Percentiles rank a stretch among this genome's conserved stretches.
Conservation (phyloP, 2,329 filamentous ascomycete genomes). For the Xylariaceae sp. region DNA sequence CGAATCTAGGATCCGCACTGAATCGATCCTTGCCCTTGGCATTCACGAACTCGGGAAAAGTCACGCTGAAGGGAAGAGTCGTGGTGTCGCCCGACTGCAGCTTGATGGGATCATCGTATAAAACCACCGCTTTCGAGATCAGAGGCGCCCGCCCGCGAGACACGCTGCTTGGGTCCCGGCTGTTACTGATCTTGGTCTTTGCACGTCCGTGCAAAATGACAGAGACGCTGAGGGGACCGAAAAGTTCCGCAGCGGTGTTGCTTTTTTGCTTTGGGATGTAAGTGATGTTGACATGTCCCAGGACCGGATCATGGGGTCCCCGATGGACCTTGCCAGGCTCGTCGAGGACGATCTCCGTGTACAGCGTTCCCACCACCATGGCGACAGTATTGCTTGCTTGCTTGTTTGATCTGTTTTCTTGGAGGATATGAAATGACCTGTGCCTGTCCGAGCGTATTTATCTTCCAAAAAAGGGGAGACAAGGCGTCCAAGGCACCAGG, state of each 20-base stretch:
- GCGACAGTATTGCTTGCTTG: background rate
- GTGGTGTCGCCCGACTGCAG: background rate
- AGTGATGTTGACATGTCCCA: slow-evolving; percentile 10
- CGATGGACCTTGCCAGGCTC: slow-evolving; percentile 14
- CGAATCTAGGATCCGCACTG: slow-evolving; percentile 1
- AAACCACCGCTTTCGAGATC: background rate
- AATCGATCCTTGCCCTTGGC: background rate
- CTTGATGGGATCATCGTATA: slow-evolving; percentile 15
- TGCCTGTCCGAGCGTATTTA: background rate
- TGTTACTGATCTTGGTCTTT: slow-evolving; percentile 15
- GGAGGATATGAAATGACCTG: background rate
- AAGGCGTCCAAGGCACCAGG: background rate
- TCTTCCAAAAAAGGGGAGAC: background rate
- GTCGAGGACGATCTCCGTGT: slow-evolving; percentile 5
- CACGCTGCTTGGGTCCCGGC: slow-evolving; percentile 5
- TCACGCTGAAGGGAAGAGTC: slow-evolving; percentile 10
- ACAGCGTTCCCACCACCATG: slow-evolving; percentile 16
- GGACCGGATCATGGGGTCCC: slow-evolving; percentile 12
- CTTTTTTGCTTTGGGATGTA: background rate
- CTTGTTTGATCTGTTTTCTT: background rate
- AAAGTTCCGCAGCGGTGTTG: slow-evolving; percentile 10
- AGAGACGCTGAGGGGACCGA: slow-evolving; percentile 12
- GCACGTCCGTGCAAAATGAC: slow-evolving; percentile 17
- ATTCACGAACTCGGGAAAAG: slow-evolving; percentile 11
- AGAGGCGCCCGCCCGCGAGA: slow-evolving; percentile 16